Conservation (phyloP, 2,329 filamentous ascomycete species). For the Pseudocercospora crystallina region DNA sequence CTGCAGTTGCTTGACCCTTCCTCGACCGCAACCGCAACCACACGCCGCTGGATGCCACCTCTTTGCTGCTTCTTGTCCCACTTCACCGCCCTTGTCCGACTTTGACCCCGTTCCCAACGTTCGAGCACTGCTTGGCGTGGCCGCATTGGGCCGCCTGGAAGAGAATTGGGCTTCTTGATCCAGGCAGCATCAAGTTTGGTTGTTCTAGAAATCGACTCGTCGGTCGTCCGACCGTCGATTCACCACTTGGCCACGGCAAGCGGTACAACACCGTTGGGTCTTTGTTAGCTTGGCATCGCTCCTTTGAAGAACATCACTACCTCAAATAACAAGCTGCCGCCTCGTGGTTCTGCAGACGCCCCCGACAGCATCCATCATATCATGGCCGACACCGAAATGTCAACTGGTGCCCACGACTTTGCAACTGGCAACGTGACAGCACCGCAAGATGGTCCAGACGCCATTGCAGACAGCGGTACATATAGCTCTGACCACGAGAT, state of each 20-base stretch:
- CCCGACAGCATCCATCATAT: background rate
- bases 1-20: slow-evolving; percentile 1
- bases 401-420: slow-evolving; percentile 6
- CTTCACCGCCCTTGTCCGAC: background rate
- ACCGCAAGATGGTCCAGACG: background rate
- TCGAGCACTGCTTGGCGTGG: slow-evolving; percentile 4
- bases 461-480: slow-evolving; percentile 2
- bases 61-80: no score
- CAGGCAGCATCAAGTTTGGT: no score
- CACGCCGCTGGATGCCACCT: background rate
- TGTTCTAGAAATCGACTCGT: no score
- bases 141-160: background rate
- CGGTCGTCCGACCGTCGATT: no score
- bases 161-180: no score
- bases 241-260: background rate
- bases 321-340: no score
- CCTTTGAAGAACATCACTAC: no score
- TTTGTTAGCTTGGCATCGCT: background rate
- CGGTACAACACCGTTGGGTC: background rate
- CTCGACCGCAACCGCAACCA: background rate
- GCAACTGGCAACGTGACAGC: slow-evolving; percentile 1
- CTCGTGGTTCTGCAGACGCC: background rate
- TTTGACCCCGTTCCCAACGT: background rate
- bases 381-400: background rate
- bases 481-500: slow-evolving; percentile 24